Percentiles rank a stretch among this genome's conserved stretches.
Evolutionary conservation across 192 early-diverging fungal genomes (phyloP).

Genomic region (Thoreauomyces humboldtii): DNA sequence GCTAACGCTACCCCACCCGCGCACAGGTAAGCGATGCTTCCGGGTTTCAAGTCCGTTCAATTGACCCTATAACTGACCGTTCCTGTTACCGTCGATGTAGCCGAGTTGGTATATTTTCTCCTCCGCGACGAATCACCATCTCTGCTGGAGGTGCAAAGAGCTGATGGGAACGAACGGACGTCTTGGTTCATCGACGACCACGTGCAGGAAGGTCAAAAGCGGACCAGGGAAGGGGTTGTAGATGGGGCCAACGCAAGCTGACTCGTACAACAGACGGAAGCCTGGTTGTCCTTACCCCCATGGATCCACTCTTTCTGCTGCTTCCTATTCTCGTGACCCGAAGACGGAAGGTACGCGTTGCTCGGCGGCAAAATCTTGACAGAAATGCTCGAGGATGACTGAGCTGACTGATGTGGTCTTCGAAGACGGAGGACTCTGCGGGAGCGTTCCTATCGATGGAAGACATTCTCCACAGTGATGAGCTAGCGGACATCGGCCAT

Average conservation of each 20-base stretch:
- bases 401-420: no score
- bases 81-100: not conserved
- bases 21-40: constrained; percentile 5
- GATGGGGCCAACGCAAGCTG: no score
- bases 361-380: no score
- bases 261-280: constrained; percentile 24
- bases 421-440: constrained; percentile 11
- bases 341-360: constrained; percentile 15
- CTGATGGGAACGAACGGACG: not conserved
- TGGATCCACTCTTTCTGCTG: constrained; percentile 27
- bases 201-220: constrained; percentile 22
- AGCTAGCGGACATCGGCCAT: not conserved
- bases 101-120: constrained; percentile 2
- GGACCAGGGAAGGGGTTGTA: no score
- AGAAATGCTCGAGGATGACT: no score
- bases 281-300: constrained; percentile 9
- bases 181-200: constrained; percentile 27
- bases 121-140: not conserved
- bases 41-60: not conserved
- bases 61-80: not conserved
- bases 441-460: constrained; percentile 22
- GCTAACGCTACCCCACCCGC: constrained; percentile 14
- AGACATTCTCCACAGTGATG: constrained; percentile 23
- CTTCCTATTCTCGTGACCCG: constrained; percentile 15
- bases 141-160: constrained; percentile 20